phyloP scores from a whole-genome alignment of 176 grass and related monocot genomes.

The Oryza glaberrima region DNA sequence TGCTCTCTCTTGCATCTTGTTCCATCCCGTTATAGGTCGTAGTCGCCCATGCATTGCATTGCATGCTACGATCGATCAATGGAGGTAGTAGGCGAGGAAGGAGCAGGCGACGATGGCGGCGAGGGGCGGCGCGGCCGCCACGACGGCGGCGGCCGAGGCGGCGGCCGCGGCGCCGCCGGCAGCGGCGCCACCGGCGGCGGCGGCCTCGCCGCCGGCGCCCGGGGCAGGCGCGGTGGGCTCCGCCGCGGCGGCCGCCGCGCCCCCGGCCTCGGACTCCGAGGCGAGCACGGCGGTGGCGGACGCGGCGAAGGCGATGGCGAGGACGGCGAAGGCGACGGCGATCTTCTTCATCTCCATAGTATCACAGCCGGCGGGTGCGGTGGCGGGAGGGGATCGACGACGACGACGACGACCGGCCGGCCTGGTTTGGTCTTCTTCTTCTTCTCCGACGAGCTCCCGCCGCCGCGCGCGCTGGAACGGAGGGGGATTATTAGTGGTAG shows the following conservation, averaged over 20 bases:
- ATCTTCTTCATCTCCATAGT: constrained; percentile 50
- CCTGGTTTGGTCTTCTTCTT: background rate
- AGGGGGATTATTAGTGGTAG: no score
- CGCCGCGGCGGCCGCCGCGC: background rate
- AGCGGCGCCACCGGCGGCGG: background rate
- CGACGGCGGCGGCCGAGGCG: background rate
- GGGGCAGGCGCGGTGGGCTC: background rate
- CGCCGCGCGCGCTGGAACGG: background rate
- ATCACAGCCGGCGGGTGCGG: no score
- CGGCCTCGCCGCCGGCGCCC: no score
- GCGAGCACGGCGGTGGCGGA: constrained; percentile 22
- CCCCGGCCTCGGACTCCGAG: background rate
- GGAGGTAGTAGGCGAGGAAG: constrained; percentile 57
- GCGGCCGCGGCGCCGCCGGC: background rate
- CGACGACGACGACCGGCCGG: background rate
- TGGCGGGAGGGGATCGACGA: no score
- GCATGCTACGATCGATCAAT: constrained; percentile 24
- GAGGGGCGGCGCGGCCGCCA: background rate
- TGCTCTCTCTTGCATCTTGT: no score
- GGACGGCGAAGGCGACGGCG: constrained; percentile 5
- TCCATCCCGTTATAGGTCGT: background rate
- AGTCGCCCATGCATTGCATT: background rate
- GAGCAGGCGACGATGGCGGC: constrained; percentile 40
- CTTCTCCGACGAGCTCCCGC: background rate
- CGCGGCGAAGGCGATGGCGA: background rate